Base-by-base conservation (phyloP, 2,329 filamentous ascomycete species). In the Colletotrichum destructivum region DNA sequence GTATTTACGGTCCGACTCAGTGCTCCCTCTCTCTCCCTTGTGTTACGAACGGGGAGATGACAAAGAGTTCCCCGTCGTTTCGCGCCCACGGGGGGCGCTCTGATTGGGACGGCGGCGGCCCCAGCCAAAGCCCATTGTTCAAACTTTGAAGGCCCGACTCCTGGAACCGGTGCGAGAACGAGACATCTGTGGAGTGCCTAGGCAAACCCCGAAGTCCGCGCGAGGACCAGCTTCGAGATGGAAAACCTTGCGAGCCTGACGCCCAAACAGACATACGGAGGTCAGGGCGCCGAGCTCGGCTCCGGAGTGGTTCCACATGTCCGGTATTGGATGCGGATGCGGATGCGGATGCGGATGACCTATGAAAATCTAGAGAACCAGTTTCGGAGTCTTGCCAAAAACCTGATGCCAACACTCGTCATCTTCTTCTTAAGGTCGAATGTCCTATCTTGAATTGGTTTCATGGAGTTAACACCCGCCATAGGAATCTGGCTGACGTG, bases 81-180 rank as follows among this genome's bases (percentile, higher is more conserved):
- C 57, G 64, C n/a, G 57, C 52, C 47, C 55, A 21, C 3, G 26
- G 26, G 26, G 44, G n/a, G 16, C 8, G 12, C 13, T 38, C 23
- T 62, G 23, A 68, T 71, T 71, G 64, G 69, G 51, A 42, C 26
- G 2, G 7, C 15, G n/a, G 21, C 52, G 15, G 13, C 57, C 47
- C 35, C n/a, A 56, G 26, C 26, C 57, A 12, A 15, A 57, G 16
- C 8, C 26, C 4, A 16, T 18, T n/a, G 23, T 62, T 44, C 49
- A n/a, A 40, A 44, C 31, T 54, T 54, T 44, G 26, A 26, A 40
- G 51, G n/a, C 52, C 42, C 35, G 47, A 44, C 23, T 62, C 47
- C 52, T 68, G n/a, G 69, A 52, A n/a, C 40, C 44, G n/a, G 44
- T 7, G 26, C 42, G 68, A 62, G 56, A 67, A 26, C 35, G 56